These are phyloP conservation scores for Plasmodium berghei DNA, from an alignment of 169 alveolate species.

Conservation along the genomic window DNA sequence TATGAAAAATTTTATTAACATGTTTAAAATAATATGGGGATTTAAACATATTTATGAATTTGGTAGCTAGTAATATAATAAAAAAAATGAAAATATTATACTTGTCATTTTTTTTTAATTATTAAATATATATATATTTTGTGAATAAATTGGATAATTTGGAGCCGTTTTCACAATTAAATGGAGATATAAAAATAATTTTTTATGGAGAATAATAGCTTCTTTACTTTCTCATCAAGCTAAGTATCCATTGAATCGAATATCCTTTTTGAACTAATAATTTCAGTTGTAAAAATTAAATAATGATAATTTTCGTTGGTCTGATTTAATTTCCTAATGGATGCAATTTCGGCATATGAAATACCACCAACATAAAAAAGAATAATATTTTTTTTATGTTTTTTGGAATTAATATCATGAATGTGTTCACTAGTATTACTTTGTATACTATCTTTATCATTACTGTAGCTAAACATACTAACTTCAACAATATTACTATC, in stretches of 20 bases:
- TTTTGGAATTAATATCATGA: neutral
- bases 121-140: too few relatives aligned
- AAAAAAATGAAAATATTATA: too few relatives aligned
- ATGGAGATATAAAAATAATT: too few relatives aligned
- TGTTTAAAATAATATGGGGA: too few relatives aligned
- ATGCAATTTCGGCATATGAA: constrained; percentile 83
- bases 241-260: constrained; percentile 12
- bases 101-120: too few relatives aligned
- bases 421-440: neutral
- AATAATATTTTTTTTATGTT: constrained; percentile 44
- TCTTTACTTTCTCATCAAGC: too few relatives aligned
- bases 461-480: neutral
- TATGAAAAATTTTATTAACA: too few relatives aligned
- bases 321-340: constrained; percentile 79
- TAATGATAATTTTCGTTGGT: constrained; percentile 23
- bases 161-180: too few relatives aligned
- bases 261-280: constrained; percentile 38
- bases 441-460: neutral
- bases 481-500: neutral
- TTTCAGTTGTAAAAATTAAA: constrained; percentile 69
- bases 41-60: too few relatives aligned
- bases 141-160: too few relatives aligned
- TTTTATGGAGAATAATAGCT: too few relatives aligned
- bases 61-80: too few relatives aligned
- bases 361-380: constrained; percentile 83